Base-by-base conservation (phyloP, 1,284 basidiomycete genomes). In the Fomitopsis pinicola region DNA sequence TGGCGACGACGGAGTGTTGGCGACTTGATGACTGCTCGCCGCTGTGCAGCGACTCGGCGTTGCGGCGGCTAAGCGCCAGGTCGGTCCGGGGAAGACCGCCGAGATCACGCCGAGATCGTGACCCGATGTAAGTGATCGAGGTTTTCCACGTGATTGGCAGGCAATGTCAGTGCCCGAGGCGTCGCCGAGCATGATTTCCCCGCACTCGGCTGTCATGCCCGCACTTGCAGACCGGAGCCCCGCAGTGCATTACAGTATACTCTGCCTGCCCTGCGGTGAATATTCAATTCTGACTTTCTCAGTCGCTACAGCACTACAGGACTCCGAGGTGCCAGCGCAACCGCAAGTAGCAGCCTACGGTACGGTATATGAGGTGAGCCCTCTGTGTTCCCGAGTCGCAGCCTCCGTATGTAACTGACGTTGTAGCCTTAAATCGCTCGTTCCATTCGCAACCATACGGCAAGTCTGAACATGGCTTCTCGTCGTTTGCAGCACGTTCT, bases 401-500 rank as follows among this genome's bases (percentile, higher is more conserved):
- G 22, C 22, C 22, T 22, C 22, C 22, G 22, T 22, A 22, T 22
- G 22, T 22, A 22, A 22, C 22, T 22, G 22, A 22, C 45, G 45
- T 8, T 9, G 9, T 50, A 50, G 28, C 15, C 15, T 15, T 30
- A 33, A 9, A 50, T 14, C 10, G 1, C 48, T 22, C 35, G 17
- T 12, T 19, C 35, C 4, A 8, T 40, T 40, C 12, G 3, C 9
- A 3, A 36, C 17, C 52, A 8, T 10, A 38, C 12, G 1, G 40
- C 15, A 5, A 5, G 3, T 10, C 7, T 7, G 33, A 62, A 30
- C 22, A 74, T 73, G 72, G 71, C 75, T 6, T 59, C 68, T 58
- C 75, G 81, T 58, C 80, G 84, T 19, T 73, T 86, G 7, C 76
- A 77, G 40, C 79, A 80, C 52, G 69, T 87, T 53, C 68, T 83